These are phyloP conservation scores for Trametes pubescens DNA, from an alignment of 1,284 basidiomycete genomes.

Conservation along the genomic window DNA sequence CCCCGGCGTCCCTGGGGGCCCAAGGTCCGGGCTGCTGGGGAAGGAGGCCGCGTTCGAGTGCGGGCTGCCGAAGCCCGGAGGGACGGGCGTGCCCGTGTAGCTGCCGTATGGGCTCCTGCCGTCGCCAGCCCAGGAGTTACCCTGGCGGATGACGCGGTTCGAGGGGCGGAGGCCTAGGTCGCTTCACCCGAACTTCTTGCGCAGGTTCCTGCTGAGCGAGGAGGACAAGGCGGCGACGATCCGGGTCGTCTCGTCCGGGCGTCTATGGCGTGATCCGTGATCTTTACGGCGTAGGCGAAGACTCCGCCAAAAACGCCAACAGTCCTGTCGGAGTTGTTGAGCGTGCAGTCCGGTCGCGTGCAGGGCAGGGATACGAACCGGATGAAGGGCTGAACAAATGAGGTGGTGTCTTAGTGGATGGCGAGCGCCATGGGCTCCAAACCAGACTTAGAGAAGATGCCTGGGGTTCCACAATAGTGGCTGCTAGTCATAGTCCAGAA, in stretches of 20 bases:
- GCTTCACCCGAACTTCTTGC: slow-evolving; percentile 56
- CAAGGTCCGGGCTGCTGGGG: slow-evolving; percentile 39
- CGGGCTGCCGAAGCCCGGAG: slow-evolving; percentile 45
- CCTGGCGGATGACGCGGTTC: slow-evolving; percentile 47
- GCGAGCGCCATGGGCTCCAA: slow-evolving; percentile 90
- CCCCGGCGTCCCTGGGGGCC: slow-evolving; percentile 36
- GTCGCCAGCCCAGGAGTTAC: slow-evolving; percentile 55
- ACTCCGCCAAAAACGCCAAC: slow-evolving; percentile 83
- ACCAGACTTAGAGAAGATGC: slow-evolving; percentile 98
- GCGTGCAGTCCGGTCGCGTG: not conserved
- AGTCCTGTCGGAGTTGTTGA: slow-evolving; percentile 48
- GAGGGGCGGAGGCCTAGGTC: slow-evolving; percentile 52
- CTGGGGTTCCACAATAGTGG: slow-evolving; percentile 86
- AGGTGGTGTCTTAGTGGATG: slow-evolving; percentile 87
- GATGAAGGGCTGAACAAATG: slow-evolving; percentile 84
- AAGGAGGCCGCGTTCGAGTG: slow-evolving; percentile 30
- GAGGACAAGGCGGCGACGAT: slow-evolving; percentile 71
- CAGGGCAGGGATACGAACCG: slow-evolving; percentile 53
- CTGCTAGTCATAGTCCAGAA: too few relatives aligned
- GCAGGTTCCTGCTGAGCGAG: slow-evolving; percentile 53
- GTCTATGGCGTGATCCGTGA: slow-evolving; percentile 70
- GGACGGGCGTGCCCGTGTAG: slow-evolving; percentile 49
- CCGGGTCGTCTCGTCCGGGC: slow-evolving; percentile 62
- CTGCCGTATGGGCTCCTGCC: slow-evolving; percentile 49
- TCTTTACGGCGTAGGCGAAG: slow-evolving; percentile 80